Evolutionary conservation across 164 flowering plant species (phyloP), one percentile per base, ranked within the genome.

Genomic region (Umbilicus rupestris): DNA sequence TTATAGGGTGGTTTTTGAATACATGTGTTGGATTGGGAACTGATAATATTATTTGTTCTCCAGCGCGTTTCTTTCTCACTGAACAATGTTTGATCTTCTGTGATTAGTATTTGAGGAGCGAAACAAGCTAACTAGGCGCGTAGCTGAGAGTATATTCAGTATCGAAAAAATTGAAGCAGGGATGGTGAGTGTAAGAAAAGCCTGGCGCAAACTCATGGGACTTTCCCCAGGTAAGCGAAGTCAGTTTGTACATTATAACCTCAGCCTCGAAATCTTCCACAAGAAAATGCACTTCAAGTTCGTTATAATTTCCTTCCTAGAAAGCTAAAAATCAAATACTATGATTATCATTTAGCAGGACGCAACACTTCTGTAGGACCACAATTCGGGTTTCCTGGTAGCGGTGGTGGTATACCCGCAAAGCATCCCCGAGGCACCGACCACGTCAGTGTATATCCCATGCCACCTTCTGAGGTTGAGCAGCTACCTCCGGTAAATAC

Each of bases 121-220:
- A 30, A n/a, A n/a, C n/a, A 52, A 52, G 58, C 30, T 24, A 52
- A 17, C 6, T 52, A 52, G 11, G 30, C 14, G 4, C 24, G 9
- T 22, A 24, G 58, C 58, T 52, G 3, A 52, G 24, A 26, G 29
- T 52, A 2, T 22, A 24, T 22, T 52, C 28, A 26, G 30, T 52
- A 10, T 24, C 16, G n/a, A n/a, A n/a, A n/a, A n/a, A n/a, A 52
- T 9, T 14, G 29, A 24, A 24, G 3, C 30, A 52, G 58, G 14
- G 58, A 52, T 52, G 58, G 58, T 52, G 58, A 52, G 58, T 52
- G 58, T 52, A 52, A 52, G 58, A 26, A 52, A 52, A 52, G 58
- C 58, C 58, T 52, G 58, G 58, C 58, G 58, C 58, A 52, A 52
- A 10, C 58, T 52, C 29, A 52, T 52, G 58, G 58, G 58, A 22